Percentiles rank a stretch among this genome's conserved stretches.
These are phyloP conservation scores for Daldinia sp. DNA, from an alignment of 2,329 filamentous ascomycete species.

Conservation along the genomic window DNA sequence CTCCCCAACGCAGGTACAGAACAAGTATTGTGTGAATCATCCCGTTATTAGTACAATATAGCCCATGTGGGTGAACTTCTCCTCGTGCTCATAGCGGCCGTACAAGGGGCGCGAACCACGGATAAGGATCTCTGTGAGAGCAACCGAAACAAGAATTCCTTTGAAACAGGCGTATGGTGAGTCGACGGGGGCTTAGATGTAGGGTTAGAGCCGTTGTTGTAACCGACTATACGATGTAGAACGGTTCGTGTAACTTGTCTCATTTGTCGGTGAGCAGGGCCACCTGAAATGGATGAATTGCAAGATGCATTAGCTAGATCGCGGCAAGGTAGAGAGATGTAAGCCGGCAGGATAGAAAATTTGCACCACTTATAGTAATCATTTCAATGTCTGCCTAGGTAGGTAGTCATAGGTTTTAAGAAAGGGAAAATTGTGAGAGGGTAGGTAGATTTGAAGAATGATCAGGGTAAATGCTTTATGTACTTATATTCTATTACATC, in stretches of 20 bases:
- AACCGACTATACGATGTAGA: background rate
- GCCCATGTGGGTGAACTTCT: constrained; percentile 1
- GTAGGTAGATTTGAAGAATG: too few species aligned
- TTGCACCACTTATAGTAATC: background rate
- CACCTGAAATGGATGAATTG: background rate
- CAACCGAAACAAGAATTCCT: background rate
- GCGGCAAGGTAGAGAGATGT: background rate
- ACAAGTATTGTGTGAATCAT: background rate
- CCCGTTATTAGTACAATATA: background rate
- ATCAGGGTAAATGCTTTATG: background rate
- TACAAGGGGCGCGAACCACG: background rate
- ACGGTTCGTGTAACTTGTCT: constrained; percentile 6
- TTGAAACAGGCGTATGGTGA: background rate
- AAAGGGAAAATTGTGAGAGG: too few species aligned
- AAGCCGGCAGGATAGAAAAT: background rate
- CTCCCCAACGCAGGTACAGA: background rate
- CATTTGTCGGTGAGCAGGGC: background rate
- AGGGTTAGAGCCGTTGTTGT: background rate
- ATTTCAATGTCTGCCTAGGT: background rate
- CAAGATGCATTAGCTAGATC: background rate
- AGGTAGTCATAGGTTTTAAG: background rate
- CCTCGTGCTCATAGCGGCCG: background rate
- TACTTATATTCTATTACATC: background rate
- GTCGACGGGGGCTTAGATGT: background rate
- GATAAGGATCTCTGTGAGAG: background rate